These are phyloP conservation scores for Aureobasidium sp. DNA, from an alignment of 2,329 filamentous ascomycete species.

Conservation along the genomic window DNA sequence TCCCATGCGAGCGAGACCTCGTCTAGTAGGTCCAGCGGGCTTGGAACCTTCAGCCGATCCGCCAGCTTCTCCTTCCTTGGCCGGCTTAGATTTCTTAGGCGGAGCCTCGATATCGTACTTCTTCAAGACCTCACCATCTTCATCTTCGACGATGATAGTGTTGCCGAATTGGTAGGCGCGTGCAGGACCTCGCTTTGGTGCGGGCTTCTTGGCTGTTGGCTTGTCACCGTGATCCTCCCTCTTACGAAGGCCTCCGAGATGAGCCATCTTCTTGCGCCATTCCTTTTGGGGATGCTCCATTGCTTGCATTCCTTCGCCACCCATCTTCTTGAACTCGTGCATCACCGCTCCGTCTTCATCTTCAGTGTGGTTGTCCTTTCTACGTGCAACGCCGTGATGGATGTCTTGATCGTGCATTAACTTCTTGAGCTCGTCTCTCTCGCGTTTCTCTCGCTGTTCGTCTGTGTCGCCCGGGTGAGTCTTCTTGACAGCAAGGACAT, in stretches of 20 bases:
- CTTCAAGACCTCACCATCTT: conserved; percentile 79
- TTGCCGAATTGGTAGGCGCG: conserved; percentile 80
- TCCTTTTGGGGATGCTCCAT: conserved; percentile 32
- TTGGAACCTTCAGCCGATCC: conserved; percentile 21
- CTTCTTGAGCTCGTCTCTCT: conserved; percentile 44
- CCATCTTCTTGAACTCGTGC: conserved; percentile 41
- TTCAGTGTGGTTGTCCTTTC: conserved; percentile 40
- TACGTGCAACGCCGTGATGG: conserved; percentile 38
- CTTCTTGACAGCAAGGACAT: conserved; percentile 65
- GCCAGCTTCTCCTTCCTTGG: conserved; percentile 15
- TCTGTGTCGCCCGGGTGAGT: conserved; percentile 36
- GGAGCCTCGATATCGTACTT: conserved; percentile 66
- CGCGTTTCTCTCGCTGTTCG: conserved; percentile 57
- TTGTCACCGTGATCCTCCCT: conserved; percentile 32
- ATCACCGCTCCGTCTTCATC: conserved; percentile 29
- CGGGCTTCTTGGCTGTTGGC: conserved; percentile 25
- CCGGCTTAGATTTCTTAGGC: conserved; percentile 44
- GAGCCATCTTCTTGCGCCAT: conserved; percentile 41
- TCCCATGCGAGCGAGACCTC: conserved; percentile 47
- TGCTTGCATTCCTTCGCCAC: conserved; percentile 62
- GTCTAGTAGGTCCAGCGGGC: conserved; percentile 32
- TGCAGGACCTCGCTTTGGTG: conserved; percentile 57
- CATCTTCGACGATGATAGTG: conserved; percentile 83
- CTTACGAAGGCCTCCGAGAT: conserved; percentile 39
- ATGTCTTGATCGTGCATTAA: conserved; percentile 48